Evolutionary conservation across 176 grass and related monocot species (phyloP).

Genomic region (Bromus sterilis): DNA sequence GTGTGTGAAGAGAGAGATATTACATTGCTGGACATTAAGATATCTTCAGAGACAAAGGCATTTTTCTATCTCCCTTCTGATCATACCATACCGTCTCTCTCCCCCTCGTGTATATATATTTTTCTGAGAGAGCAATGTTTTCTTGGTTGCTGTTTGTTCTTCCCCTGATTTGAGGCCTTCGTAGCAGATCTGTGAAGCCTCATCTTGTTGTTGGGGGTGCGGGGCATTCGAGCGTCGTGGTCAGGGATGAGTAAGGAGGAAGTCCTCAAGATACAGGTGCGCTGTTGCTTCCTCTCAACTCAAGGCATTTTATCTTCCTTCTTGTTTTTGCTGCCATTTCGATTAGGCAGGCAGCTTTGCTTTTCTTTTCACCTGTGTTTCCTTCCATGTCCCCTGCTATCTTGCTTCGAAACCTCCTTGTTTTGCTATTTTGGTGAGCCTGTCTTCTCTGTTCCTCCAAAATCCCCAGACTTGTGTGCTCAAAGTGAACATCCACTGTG

Average conservation of each 20-base stretch:
- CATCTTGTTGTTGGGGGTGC: conserved; percentile 1
- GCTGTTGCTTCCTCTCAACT: conserved; percentile 16
- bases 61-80: neutral
- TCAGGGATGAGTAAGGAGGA: conserved; percentile 56
- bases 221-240: conserved; percentile 2
- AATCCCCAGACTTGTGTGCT: conserved; percentile 58
- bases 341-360: neutral
- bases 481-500: conserved; percentile 78
- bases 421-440: neutral
- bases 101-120: neutral
- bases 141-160: conserved; percentile 4
- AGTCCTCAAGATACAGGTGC: conserved; percentile 54
- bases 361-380: conserved; percentile 27
- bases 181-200: conserved; percentile 37
- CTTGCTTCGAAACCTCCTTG: neutral
- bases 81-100: neutral
- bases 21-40: conserved; percentile 23
- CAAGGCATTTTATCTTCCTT: neutral
- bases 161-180: conserved; percentile 35
- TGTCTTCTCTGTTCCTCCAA: conserved; percentile 3
- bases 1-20: neutral
- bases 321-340: conserved; percentile 14
- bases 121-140: neutral
- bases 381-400: neutral
- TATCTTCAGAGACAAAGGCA: conserved; percentile 8